phyloP scores from a whole-genome alignment of 768 basidiomycete genomes.

The Suillus bovinus region DNA sequence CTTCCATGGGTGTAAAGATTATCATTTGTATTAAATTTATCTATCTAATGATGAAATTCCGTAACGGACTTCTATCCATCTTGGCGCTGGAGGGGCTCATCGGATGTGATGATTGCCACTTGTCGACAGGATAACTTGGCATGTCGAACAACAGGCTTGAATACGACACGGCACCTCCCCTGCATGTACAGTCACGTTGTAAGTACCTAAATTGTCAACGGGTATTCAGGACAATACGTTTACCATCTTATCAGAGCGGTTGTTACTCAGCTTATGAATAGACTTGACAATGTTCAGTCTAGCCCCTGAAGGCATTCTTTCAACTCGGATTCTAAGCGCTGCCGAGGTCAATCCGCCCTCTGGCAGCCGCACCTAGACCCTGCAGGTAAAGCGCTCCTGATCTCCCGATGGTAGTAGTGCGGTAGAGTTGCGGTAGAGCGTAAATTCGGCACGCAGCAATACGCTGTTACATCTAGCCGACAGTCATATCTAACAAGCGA shows the following conservation, averaged over 20 bases:
- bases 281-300: background rate
- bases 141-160: background rate
- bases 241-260: background rate
- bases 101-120: background rate
- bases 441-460: background rate
- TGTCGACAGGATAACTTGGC: background rate
- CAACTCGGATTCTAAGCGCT: background rate
- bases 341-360: background rate
- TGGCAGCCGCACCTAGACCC: background rate
- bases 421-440: background rate
- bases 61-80: background rate
- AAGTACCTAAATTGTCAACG: background rate
- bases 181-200: background rate
- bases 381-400: background rate
- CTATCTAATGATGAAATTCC: background rate
- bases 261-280: background rate
- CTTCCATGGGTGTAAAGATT: background rate
- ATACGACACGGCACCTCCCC: background rate
- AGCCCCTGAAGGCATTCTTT: background rate
- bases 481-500: background rate
- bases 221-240: background rate
- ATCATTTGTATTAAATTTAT: background rate
- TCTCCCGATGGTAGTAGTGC: background rate
- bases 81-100: background rate
- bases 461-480: background rate